Conservation (phyloP, 345 rosid species). For the Theobroma cacao region DNA sequence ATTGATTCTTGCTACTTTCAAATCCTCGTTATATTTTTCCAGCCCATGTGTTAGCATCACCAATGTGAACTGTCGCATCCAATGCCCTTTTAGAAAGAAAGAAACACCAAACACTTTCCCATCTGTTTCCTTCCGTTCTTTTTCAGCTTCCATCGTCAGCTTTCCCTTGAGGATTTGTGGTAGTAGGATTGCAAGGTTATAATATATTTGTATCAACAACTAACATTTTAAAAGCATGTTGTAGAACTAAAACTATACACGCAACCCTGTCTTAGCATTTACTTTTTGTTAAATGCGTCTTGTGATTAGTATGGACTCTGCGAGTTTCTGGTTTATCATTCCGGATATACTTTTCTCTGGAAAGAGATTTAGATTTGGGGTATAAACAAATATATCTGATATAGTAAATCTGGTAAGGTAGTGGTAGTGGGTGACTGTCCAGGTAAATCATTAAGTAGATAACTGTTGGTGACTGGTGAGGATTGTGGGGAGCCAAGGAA, state of each 20-base stretch:
- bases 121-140: neutral
- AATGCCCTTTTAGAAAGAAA: neutral
- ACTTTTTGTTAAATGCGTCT: no score
- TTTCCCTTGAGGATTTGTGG: neutral
- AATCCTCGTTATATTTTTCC: no score
- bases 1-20: neutral
- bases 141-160: neutral
- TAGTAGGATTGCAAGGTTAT: neutral
- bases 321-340: no score
- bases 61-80: neutral
- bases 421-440: neutral
- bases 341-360: no score
- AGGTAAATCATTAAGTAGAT: neutral
- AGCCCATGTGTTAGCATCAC: neutral
- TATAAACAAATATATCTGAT: neutral
- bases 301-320: no score
- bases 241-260: no score
- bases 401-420: neutral
- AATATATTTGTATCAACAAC: no score
- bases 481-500: neutral
- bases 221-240: no score
- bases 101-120: neutral
- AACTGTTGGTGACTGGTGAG: neutral
- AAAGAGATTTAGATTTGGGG: neutral
- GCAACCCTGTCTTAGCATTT: no score